These are phyloP conservation scores for Ascocoryne sarcoides DNA, from an alignment of 2,329 filamentous ascomycete species.

Conservation along the genomic window DNA sequence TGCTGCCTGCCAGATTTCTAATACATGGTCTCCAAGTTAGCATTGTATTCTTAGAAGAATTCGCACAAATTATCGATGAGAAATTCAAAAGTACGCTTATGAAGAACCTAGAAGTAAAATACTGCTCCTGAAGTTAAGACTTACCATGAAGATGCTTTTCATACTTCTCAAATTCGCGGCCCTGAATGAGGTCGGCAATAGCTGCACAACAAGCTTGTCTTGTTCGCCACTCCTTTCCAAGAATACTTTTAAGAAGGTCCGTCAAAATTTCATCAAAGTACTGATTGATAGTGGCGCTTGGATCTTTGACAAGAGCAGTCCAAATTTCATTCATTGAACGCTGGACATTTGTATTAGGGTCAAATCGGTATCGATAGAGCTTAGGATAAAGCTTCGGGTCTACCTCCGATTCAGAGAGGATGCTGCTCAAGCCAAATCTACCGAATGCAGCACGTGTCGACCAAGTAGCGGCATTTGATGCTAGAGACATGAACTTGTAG, in stretches of 20 bases:
- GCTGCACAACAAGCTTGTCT: constrained; percentile 88
- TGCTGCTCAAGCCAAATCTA: constrained; percentile 82
- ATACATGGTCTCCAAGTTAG: no score
- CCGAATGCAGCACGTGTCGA: constrained; percentile 95
- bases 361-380: constrained; percentile 87
- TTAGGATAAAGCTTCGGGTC: constrained; percentile 95
- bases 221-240: constrained; percentile 89
- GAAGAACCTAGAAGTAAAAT: no score
- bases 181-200: constrained; percentile 79
- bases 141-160: constrained; percentile 73
- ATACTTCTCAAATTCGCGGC: constrained; percentile 66
- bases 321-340: constrained; percentile 97
- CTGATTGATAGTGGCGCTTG: constrained; percentile 62
- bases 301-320: constrained; percentile 89
- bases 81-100: no score
- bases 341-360: constrained; percentile 88
- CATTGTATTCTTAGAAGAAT: no score
- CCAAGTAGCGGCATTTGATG: constrained; percentile 94
- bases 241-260: constrained; percentile 75
- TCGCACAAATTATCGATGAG: no score
- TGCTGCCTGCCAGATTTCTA: constrained; percentile 77
- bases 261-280: constrained; percentile 86
- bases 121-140: no score
- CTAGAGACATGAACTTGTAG: constrained; percentile 97
- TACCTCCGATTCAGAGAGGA: constrained; percentile 77